Percentiles rank a stretch among this genome's conserved stretches.
Evolutionary conservation across 768 basidiomycete genomes (phyloP).

Genomic region (Chalciporus sphaerocephalus): DNA sequence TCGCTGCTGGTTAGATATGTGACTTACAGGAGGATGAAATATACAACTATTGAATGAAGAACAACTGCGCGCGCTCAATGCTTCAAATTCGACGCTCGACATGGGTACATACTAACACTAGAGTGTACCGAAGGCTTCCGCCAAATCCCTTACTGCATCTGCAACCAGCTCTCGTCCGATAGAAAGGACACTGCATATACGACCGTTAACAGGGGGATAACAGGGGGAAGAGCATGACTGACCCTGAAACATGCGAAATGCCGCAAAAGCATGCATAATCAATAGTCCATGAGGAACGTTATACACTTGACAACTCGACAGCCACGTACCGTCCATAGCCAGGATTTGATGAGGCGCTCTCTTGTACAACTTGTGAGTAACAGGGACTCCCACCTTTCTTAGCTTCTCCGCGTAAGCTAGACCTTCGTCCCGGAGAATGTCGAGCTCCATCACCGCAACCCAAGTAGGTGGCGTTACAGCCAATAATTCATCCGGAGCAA

Average conservation of each 20-base stretch:
- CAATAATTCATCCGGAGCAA: slow-evolving; percentile 57
- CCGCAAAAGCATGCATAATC: background rate
- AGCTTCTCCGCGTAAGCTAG: slow-evolving; percentile 60
- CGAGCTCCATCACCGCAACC: slow-evolving; percentile 64
- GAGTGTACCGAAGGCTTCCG: slow-evolving; percentile 27
- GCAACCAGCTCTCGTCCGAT: slow-evolving; percentile 36
- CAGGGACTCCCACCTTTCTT: slow-evolving; percentile 47
- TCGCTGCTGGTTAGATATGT: slow-evolving; percentile 39
- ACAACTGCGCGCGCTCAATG: background rate
- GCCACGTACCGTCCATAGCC: slow-evolving; percentile 63
- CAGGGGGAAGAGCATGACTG: slow-evolving; percentile 2
- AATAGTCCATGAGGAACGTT: background rate
- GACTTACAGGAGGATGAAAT: background rate
- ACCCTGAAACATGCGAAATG: slow-evolving; percentile 17
- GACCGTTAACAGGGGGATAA: slow-evolving; percentile 9
- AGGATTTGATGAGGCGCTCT: slow-evolving; percentile 69
- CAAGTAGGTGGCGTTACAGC: slow-evolving; percentile 53
- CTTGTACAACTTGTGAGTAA: slow-evolving; percentile 54
- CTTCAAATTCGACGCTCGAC: background rate
- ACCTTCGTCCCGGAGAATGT: slow-evolving; percentile 69
- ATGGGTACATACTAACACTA: background rate
- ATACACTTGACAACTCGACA: background rate
- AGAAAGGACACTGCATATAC: slow-evolving; percentile 31
- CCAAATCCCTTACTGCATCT: slow-evolving; percentile 36
- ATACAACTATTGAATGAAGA: background rate